Evolutionary conservation across 768 basidiomycete species (phyloP), one percentile per base, ranked within the genome.

Genomic region (Cyathus striatus): DNA sequence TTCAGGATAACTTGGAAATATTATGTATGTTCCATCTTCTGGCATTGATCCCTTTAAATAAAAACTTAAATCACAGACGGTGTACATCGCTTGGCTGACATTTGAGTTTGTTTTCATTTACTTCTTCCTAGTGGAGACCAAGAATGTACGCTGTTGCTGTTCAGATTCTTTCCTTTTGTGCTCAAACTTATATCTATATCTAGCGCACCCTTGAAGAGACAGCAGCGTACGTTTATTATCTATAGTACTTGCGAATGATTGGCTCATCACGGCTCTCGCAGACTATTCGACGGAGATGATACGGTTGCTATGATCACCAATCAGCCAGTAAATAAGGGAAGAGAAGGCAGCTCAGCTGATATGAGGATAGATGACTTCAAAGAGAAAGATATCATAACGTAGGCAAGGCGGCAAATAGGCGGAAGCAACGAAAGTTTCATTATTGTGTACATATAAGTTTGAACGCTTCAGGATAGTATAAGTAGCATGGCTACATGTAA

Each of bases 151-250:
- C 14, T 22, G 14, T 14, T 4, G 2, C 35, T 20, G 13, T 20
- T 26, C 42, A 60, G 70, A 34, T 64, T 5, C 7, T 18, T 24
- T 22, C 38, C 21, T 23, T 40, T 14, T 40, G 18, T 22, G 7
- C 14, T 13, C 38, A 12, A 23, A 40, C 7, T 14, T 23, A 13
- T 14, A 22, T 12, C 35, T 37, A 14, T 23, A 22, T 14, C 12
- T 38, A 40, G 38, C 38, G 38, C 2, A 40, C 38, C 3, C 38
- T 40, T 7, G 38, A 40, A 23, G 38, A 40, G 24, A 40, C 38
- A 12, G 38, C 38, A 22, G 38, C 38, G 38, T 40, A 40, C 10
- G 38, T 40, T 22, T 22, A 13, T 20, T 18, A 20, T 14, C 7
- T 7, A 14, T 3, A 25, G n/a, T 9, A 13, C 20, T 40, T 12